Percentiles rank a stretch among this genome's conserved stretches.
Evolutionary conservation across 2,329 filamentous ascomycete species (phyloP).

Genomic region (Colletotrichum karsti): DNA sequence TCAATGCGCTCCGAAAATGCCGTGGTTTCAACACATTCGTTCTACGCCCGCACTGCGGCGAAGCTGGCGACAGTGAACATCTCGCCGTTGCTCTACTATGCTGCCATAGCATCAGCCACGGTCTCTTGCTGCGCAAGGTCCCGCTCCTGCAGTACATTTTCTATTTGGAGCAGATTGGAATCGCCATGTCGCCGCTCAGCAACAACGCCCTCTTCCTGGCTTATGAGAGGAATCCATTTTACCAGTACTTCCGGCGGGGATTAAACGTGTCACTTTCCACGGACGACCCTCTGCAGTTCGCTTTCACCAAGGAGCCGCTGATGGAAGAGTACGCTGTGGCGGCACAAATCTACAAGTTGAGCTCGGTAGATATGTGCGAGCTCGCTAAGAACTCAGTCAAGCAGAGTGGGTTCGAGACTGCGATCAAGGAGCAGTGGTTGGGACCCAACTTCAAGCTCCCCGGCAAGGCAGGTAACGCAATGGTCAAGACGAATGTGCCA

Average conservation of each 20-base stretch:
- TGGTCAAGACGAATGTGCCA: conserved; percentile 96
- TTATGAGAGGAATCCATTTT: conserved; percentile 96
- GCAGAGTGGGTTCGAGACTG: conserved; percentile 92
- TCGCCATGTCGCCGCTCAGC: conserved; percentile 98
- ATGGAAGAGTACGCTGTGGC: conserved; percentile 99
- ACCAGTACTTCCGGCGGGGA: conserved; percentile 93
- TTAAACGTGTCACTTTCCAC: conserved; percentile 96
- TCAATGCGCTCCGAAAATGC: conserved; percentile 91
- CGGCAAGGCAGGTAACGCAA: conserved; percentile 86
- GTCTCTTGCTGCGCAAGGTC: conserved; percentile 90
- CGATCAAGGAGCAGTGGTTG: conserved; percentile 91
- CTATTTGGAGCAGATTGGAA: conserved; percentile 97
- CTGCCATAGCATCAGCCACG: conserved; percentile 97
- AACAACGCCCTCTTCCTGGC: conserved; percentile 97
- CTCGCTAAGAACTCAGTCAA: conserved; percentile 94
- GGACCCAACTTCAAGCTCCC: conserved; percentile 80
- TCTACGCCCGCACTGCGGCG: conserved; percentile 92
- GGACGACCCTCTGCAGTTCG: conserved; percentile 96
- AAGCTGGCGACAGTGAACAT: conserved; percentile 97
- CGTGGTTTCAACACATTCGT: conserved; percentile 97
- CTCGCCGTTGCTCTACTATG: conserved; percentile 90
- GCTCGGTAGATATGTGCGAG: conserved; percentile 98
- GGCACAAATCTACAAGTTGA: conserved; percentile 98
- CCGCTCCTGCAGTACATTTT: conserved; percentile 96
- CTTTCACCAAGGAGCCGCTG: conserved; percentile 96